A percentile compares a stretch with the other conserved stretches of the same genome.
Conservation (phyloP, 345 rosid species). For the Microcos paniculata region DNA sequence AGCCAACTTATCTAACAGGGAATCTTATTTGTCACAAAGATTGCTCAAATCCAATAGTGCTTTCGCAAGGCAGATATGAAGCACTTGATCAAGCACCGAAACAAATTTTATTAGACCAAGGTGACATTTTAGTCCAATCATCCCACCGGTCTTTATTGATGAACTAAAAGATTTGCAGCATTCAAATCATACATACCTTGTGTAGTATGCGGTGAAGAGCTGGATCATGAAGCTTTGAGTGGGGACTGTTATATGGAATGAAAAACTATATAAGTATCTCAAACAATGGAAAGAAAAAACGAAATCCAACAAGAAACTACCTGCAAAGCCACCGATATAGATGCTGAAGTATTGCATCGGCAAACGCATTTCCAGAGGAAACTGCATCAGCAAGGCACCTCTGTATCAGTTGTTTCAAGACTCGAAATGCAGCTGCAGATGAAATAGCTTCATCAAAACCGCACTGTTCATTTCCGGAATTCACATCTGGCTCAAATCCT, state of each 20-base stretch:
- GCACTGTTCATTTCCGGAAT: constrained; percentile 42
- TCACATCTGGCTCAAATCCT: constrained; percentile 63
- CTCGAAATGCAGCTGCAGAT: constrained; percentile 77
- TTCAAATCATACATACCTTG: constrained; percentile 52
- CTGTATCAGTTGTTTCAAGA: constrained; percentile 80
- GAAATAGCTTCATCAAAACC: constrained; percentile 67
- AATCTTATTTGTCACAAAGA: constrained; percentile 5
- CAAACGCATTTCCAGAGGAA: constrained; percentile 76
- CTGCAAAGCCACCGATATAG: constrained; percentile 95
- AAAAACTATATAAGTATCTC: constrained; percentile 23
- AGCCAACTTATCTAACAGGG: background rate
- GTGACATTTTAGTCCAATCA: background rate
- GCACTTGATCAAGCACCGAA: constrained; percentile 5
- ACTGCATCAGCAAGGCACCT: constrained; percentile 87
- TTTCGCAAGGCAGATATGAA: background rate
- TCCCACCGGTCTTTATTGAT: background rate
- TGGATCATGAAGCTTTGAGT: constrained; percentile 95
- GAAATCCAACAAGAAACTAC: constrained; percentile 32
- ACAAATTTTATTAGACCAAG: background rate
- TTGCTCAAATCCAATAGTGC: background rate
- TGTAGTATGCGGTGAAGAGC: constrained; percentile 88
- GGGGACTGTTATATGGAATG: constrained; percentile 56
- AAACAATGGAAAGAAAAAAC: constrained; percentile 18
- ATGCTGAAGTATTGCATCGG: constrained; percentile 93
- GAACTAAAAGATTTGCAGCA: background rate